These are phyloP conservation scores for Stagonosporopsis cucurbitacearum DNA, from an alignment of 2,329 filamentous ascomycete species.

Conservation along the genomic window DNA sequence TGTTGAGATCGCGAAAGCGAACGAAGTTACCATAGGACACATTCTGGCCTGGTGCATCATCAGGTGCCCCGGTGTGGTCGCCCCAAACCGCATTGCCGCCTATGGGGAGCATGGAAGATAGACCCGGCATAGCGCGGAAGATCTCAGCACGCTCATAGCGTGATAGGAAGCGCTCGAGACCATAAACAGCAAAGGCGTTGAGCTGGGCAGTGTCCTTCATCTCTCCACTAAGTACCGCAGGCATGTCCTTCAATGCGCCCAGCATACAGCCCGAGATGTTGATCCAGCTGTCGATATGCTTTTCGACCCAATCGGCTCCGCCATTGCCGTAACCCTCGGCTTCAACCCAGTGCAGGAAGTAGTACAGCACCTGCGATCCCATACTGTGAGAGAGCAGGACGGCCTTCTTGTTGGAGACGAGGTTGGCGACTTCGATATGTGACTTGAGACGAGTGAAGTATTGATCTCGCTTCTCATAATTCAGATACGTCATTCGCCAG, in stretches of 20 bases:
- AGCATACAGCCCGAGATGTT: conserved; percentile 99
- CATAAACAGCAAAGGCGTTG: conserved; percentile 95
- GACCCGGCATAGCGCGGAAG: conserved; percentile 95
- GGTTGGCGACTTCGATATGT: conserved; percentile 83
- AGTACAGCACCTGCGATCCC: conserved; percentile 94
- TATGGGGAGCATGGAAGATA: conserved; percentile 94
- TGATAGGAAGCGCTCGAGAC: conserved; percentile 92
- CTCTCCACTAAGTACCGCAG: conserved; percentile 90
- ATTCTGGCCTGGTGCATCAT: conserved; percentile 77
- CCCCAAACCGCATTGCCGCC: conserved; percentile 97
- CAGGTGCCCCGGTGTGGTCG: conserved; percentile 83
- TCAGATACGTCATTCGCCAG: conserved; percentile 89
- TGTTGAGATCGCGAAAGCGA: conserved; percentile 75
- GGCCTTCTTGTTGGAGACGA: conserved; percentile 77
- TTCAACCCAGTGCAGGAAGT: conserved; percentile 83
- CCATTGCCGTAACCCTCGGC: conserved; percentile 77
- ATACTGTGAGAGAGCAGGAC: conserved; percentile 94
- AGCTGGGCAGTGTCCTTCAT: conserved; percentile 98
- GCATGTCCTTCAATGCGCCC: conserved; percentile 87
- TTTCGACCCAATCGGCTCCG: conserved; percentile 87
- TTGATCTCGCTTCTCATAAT: conserved; percentile 87
- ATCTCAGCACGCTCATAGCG: conserved; percentile 90
- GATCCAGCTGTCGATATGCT: conserved; percentile 91
- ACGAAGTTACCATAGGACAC: conserved; percentile 80
- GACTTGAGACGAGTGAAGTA: conserved; percentile 92